Conservation (phyloP, 305 asterid species). For the Stenogyne calaminthoides region DNA sequence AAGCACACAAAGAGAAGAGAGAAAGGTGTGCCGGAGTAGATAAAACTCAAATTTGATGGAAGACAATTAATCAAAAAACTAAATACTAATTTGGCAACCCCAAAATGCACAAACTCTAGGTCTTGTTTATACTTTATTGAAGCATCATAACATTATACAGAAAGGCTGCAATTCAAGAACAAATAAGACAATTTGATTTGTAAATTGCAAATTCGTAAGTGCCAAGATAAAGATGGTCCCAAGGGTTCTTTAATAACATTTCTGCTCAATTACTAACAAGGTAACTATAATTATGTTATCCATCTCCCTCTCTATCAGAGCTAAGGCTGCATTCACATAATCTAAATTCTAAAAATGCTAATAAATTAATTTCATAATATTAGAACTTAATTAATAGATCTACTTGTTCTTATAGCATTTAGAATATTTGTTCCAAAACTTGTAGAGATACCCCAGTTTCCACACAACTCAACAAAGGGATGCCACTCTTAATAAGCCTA, state of each 20-base stretch:
- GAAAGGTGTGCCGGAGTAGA: not conserved
- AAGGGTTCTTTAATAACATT: not conserved
- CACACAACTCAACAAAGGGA: slow-evolving; percentile 14
- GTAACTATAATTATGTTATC: not conserved
- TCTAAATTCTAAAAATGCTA: slow-evolving; percentile 1
- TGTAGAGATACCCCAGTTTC: not conserved
- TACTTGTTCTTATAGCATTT: not conserved
- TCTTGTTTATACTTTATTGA: not conserved
- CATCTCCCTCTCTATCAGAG: not conserved
- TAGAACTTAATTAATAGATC: not conserved
- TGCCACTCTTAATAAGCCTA: slow-evolving; percentile 10
- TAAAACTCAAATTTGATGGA: slow-evolving; percentile 8
- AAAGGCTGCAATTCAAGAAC: not conserved
- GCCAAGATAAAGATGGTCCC: not conserved
- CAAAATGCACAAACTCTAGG: not conserved
- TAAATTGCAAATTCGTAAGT: not conserved
- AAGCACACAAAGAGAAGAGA: not conserved
- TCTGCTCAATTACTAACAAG: too few relatives aligned
- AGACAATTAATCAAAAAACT: not conserved
- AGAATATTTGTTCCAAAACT: not conserved
- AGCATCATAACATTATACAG: slow-evolving; percentile 1
- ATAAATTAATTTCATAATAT: slow-evolving; percentile 13
- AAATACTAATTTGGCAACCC: not conserved
- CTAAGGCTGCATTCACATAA: slow-evolving; percentile 2
- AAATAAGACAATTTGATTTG: not conserved